Evolutionary conservation across 2,329 filamentous ascomycete species (phyloP).

Genomic region (Mycosphaerella sp.): DNA sequence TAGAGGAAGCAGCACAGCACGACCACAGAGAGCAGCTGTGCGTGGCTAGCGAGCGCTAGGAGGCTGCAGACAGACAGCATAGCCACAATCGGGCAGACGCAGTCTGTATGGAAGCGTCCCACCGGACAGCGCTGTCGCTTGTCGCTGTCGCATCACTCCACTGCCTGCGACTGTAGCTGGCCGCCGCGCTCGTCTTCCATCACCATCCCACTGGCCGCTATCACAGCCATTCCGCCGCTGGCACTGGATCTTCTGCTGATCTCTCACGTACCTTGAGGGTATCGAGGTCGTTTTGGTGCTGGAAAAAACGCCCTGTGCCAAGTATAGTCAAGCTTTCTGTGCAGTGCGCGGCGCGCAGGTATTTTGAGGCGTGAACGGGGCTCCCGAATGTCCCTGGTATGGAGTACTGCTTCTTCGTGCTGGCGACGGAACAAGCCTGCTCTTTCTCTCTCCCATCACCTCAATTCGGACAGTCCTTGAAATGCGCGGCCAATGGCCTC

Average conservation of each 20-base stretch:
- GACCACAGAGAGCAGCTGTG: neutral
- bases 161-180: neutral
- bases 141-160: neutral
- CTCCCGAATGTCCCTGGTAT: neutral
- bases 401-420: neutral
- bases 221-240: neutral
- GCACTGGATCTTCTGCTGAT: neutral
- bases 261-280: neutral
- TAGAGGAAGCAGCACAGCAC: neutral
- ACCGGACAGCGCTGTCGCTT: neutral
- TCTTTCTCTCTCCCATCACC: neutral
- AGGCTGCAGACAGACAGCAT: neutral
- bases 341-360: neutral
- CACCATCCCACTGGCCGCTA: neutral
- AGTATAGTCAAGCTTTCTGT: constrained; percentile 8
- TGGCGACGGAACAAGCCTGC: neutral
- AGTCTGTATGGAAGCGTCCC: neutral
- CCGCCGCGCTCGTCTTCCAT: neutral
- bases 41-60: neutral
- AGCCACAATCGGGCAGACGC: neutral
- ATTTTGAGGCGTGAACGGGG: neutral
- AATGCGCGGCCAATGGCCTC: too few species aligned
- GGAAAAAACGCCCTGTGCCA: neutral
- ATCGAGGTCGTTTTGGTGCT: neutral
- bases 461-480: neutral